phyloP scores from a whole-genome alignment of 192 early-diverging fungal genomes.

The Geranomyces michiganensis region DNA sequence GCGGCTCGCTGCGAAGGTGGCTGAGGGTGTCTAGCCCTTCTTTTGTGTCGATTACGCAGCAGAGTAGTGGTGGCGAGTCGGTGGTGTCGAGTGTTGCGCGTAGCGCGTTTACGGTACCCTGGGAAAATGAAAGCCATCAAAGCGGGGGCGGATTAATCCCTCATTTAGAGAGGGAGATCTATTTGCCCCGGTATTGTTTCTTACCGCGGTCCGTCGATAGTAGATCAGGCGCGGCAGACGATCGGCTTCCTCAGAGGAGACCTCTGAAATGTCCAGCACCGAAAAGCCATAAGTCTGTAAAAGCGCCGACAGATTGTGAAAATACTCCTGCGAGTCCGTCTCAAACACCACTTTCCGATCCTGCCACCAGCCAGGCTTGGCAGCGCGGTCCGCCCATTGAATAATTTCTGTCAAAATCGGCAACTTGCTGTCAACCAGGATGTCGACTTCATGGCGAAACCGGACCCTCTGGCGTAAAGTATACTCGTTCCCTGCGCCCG shows the following conservation, averaged over 20 bases:
- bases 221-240: slow-evolving; percentile 27
- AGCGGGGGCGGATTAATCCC: not conserved
- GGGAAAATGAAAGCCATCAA: not conserved
- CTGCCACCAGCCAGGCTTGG: slow-evolving; percentile 15
- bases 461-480: slow-evolving; percentile 20
- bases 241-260: slow-evolving; percentile 10
- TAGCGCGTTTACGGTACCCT: slow-evolving; percentile 30
- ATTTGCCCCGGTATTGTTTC: too few relatives aligned
- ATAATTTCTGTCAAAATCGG: slow-evolving; percentile 29
- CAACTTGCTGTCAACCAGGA: slow-evolving; percentile 21
- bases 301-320: slow-evolving; percentile 17
- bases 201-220: slow-evolving; percentile 27
- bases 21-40: slow-evolving; percentile 24
- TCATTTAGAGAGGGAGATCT: too few relatives aligned
- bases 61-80: slow-evolving; percentile 6
- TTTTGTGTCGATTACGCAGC: slow-evolving; percentile 28
- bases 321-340: slow-evolving; percentile 30
- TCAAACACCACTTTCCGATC: slow-evolving; percentile 22
- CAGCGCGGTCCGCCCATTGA: slow-evolving; percentile 16
- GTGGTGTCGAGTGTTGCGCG: slow-evolving; percentile 26
- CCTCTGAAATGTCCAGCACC: slow-evolving; percentile 21
- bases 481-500: slow-evolving; percentile 23
- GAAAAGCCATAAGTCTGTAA: slow-evolving; percentile 22
- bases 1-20: not conserved
- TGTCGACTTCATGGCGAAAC: slow-evolving; percentile 29